A percentile compares a stretch with the other conserved stretches of the same genome.
These are phyloP conservation scores for Globisporangium perplexum DNA, from an alignment of 352 stramenopile species.

Conservation along the genomic window DNA sequence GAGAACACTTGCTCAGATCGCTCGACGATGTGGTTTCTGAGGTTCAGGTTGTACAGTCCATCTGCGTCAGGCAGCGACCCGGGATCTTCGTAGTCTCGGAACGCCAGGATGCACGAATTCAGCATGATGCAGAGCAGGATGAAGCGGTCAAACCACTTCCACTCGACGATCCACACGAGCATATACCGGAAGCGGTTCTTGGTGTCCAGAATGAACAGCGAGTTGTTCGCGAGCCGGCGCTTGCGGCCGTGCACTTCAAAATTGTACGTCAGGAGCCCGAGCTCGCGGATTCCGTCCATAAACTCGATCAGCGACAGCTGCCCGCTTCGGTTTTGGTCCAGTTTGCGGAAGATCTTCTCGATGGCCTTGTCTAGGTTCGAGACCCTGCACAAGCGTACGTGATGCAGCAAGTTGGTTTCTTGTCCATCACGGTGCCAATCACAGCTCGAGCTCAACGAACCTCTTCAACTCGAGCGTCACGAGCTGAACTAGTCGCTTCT, in stretches of 20 bases:
- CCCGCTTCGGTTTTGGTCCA: constrained; percentile 32
- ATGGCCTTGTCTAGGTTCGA: constrained; percentile 21
- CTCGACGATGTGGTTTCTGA: constrained; percentile 33
- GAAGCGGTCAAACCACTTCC: constrained; percentile 71
- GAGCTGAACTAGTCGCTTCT: constrained; percentile 30
- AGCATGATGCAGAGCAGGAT: constrained; percentile 65
- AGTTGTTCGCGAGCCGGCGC: constrained; percentile 32
- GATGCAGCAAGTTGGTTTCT: not conserved
- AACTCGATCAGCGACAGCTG: constrained; percentile 39
- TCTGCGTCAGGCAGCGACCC: constrained; percentile 23
- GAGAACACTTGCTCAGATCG: constrained; percentile 31
- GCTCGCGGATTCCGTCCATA: constrained; percentile 28
- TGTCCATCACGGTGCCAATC: not conserved
- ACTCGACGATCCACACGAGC: constrained; percentile 42
- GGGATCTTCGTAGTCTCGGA: constrained; percentile 46
- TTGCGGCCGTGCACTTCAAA: constrained; percentile 39
- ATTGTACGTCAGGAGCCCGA: constrained; percentile 42
- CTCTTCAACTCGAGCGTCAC: constrained; percentile 26
- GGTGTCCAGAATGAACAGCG: constrained; percentile 27
- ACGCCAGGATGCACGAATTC: constrained; percentile 60
- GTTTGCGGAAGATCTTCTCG: constrained; percentile 28
- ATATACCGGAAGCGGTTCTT: constrained; percentile 30
- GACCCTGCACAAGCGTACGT: not conserved
- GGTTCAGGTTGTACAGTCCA: constrained; percentile 18
- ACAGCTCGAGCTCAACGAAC: not conserved